Percentiles rank a stretch among this genome's conserved stretches.
These are phyloP conservation scores for Lophiotrema nucula DNA, from an alignment of 495 filamentous ascomycete species.

Conservation along the genomic window DNA sequence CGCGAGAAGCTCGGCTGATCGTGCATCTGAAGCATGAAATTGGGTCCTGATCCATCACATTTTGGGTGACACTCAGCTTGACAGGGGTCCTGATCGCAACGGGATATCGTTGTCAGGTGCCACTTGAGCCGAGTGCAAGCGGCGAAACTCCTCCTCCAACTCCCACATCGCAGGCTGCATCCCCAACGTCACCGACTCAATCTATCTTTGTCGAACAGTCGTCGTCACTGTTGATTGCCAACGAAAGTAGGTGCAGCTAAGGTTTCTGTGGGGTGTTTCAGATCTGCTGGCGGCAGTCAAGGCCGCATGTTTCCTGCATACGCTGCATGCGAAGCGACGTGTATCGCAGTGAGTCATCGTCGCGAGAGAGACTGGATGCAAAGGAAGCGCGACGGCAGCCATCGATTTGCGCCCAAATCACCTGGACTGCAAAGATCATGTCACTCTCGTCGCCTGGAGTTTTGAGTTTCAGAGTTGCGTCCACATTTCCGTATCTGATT, in stretches of 20 bases:
- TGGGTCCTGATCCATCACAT: not conserved
- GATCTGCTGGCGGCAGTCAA: constrained; percentile 21
- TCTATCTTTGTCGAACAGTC: not conserved
- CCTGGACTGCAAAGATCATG: constrained; percentile 6
- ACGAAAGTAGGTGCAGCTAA: constrained; percentile 8
- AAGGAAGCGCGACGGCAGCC: not conserved
- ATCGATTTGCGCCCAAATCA: not conserved
- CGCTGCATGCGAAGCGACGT: constrained; percentile 29
- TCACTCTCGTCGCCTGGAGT: not conserved
- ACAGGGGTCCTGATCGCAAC: constrained; percentile 18
- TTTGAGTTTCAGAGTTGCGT: constrained; percentile 3
- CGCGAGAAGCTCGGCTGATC: constrained; percentile 8
- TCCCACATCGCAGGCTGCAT: not conserved
- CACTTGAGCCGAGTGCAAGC: constrained; percentile 12
- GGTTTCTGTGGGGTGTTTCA: constrained; percentile 28
- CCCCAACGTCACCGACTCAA: constrained; percentile 1
- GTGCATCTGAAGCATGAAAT: constrained; percentile 24
- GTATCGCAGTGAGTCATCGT: constrained; percentile 23
- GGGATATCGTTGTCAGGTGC: constrained; percentile 19
- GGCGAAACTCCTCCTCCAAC: constrained; percentile 12
- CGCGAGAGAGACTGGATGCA: constrained; percentile 8
- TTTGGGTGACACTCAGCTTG: constrained; percentile 20
- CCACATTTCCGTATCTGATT: constrained; percentile 9
- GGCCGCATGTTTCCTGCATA: constrained; percentile 12
- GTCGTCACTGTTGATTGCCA: constrained; percentile 23